Evolutionary conservation across 1,284 basidiomycete species (phyloP).

Genomic region (Rhizopogon parksii): DNA sequence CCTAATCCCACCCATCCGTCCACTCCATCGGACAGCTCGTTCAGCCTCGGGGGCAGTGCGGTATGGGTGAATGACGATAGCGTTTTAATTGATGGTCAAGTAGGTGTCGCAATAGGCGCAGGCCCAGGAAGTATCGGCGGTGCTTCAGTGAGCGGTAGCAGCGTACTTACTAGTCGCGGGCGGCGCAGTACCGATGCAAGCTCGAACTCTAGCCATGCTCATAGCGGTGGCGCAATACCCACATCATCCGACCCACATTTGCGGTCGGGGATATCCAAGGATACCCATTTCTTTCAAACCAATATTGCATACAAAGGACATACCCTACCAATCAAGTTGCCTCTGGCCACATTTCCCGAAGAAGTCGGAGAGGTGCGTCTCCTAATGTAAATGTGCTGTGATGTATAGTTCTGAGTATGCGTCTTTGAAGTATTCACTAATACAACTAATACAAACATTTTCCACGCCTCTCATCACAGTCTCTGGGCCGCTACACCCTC

Average conservation of each 20-base stretch:
- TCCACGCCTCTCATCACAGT: conserved; percentile 60
- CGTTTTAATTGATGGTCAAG: conserved; percentile 35
- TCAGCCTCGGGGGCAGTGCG: conserved; percentile 66
- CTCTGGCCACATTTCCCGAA: conserved; percentile 79
- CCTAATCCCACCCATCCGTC: conserved; percentile 29
- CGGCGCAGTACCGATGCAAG: conserved; percentile 67
- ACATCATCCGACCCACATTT: conserved; percentile 37
- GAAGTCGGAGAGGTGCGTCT: conserved; percentile 90
- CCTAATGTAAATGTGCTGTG: not conserved
- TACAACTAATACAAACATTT: conserved; percentile 85
- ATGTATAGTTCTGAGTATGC: conserved; percentile 11
- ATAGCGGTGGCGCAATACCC: conserved; percentile 25
- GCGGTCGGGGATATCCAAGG: conserved; percentile 57
- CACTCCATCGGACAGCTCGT: conserved; percentile 63
- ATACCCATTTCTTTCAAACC: conserved; percentile 92
- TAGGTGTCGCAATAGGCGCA: conserved; percentile 29
- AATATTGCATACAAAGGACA: conserved; percentile 75
- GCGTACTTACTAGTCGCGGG: conserved; percentile 40
- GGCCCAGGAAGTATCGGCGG: conserved; percentile 30
- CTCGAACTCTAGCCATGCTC: conserved; percentile 48
- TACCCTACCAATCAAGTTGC: conserved; percentile 80
- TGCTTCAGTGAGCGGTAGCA: conserved; percentile 21
- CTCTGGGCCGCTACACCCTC: conserved; percentile 78
- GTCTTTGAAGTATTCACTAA: conserved; percentile 76
- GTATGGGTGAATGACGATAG: conserved; percentile 76